These are phyloP conservation scores for Botrytis medusae DNA, from an alignment of 2,329 filamentous ascomycete species.

Conservation along the genomic window DNA sequence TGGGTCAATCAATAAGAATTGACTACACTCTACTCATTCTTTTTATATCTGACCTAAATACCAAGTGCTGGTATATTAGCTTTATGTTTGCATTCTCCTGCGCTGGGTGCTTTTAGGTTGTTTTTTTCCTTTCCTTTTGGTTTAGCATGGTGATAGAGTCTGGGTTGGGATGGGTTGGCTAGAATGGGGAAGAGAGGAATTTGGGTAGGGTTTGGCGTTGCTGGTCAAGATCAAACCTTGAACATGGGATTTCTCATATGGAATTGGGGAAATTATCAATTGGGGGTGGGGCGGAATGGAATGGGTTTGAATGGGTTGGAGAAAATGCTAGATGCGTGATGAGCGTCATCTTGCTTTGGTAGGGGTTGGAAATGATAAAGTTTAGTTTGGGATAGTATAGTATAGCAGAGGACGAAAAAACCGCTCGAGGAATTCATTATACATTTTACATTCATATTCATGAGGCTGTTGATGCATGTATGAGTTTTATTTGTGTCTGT, in stretches of 20 bases:
- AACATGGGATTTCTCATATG: background rate
- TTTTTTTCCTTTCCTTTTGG: background rate
- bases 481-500: background rate
- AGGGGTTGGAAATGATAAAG: background rate
- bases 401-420: background rate
- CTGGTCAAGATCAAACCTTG: background rate
- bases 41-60: background rate
- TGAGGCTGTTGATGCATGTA: background rate
- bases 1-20: slow-evolving; percentile 6
- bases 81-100: slow-evolving; percentile 2
- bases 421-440: background rate
- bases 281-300: background rate
- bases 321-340: background rate
- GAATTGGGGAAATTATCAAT: background rate
- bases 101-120: background rate
- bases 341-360: background rate
- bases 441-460: background rate
- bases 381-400: background rate
- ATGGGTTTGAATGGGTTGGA: background rate
- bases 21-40: background rate
- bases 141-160: background rate
- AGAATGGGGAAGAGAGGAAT: background rate
- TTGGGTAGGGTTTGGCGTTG: background rate
- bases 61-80: slow-evolving; percentile 17
- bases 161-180: background rate